Evolutionary conservation across 192 early-diverging fungal species (phyloP).

Genomic region (Polychytrium aggregatum): DNA sequence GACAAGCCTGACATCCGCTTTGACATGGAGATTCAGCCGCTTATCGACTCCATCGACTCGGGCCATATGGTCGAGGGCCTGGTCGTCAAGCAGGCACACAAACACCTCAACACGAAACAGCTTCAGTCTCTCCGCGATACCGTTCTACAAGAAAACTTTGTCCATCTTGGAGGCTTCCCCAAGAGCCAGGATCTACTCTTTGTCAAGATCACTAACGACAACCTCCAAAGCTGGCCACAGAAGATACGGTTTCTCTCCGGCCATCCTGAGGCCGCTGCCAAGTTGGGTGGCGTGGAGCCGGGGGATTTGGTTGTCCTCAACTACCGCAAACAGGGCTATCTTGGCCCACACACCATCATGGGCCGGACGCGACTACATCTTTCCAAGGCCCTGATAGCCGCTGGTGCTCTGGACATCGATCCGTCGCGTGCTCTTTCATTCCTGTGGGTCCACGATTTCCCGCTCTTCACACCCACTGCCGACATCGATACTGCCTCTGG

Average conservation of each 20-base stretch:
- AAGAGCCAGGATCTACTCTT: constrained; percentile 17
- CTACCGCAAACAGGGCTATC: constrained; percentile 22
- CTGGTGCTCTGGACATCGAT: constrained; percentile 1
- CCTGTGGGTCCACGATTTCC: constrained; percentile 82
- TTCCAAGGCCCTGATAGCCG: constrained; percentile 10
- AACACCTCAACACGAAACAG: constrained; percentile 1
- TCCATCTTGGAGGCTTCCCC: constrained; percentile 13
- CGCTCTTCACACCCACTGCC: constrained; percentile 67
- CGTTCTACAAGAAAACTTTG: constrained; percentile 14
- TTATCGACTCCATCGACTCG: constrained; percentile 1
- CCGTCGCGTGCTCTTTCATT: constrained; percentile 40
- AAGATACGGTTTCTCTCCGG: no score
- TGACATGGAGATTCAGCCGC: constrained; percentile 50
- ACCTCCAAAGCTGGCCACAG: no score
- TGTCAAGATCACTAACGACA: constrained; percentile 37
- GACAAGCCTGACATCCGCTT: constrained; percentile 87
- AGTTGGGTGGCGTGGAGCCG: constrained; percentile 20
- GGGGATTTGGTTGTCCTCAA: constrained; percentile 50
- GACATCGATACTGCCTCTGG: constrained; percentile 25
- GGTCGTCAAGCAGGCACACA: constrained; percentile 4
- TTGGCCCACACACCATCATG: constrained; percentile 34
- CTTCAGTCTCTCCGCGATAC: constrained; percentile 1
- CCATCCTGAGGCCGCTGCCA: constrained; percentile 24
- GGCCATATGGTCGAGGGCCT: constrained; percentile 11
- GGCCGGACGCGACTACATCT: constrained; percentile 31